Base-by-base conservation (phyloP, 1,139 yeast species). In the Candida tropicalis region DNA sequence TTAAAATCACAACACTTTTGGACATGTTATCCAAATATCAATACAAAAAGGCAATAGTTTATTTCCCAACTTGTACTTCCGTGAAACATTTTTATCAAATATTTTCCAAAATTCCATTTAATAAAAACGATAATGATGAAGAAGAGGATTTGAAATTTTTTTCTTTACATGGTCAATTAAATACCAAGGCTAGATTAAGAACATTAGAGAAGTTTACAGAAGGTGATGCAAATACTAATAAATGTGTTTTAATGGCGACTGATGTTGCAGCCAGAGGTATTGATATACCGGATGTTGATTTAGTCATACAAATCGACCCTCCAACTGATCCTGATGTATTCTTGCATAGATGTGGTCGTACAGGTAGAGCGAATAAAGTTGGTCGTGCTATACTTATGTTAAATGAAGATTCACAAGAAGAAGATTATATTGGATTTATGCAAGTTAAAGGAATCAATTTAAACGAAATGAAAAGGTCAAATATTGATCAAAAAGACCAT, bases 201-300 rank as follows among this genome's bases (percentile, higher is more conserved):
- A 86, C 96, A 0, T 66, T 90, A 35, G 72, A 73, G 16, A 70
- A 63, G 24, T 91, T 90, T 56, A 65, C 82, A 1, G 73, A 73
- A 5, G 72, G 72, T 5, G 76, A 70, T 40, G 56, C 66, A 1
- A 54, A 65, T 26, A 56, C 70, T 18, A 57, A 63, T 4, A 82
- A 81, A 50, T 71, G 82, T n/a, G 79, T 90, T 0, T 63, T 91
- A 17, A 68, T 91, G 66, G 84, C 93, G 4, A 86, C 95, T 0
- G 95, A 86, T 68, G 91, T 86, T 18, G 97, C 97, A 1, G 96
- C 97, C 0, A 75, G 98, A 62, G 98, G 98, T 34, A 80, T 91
- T 25, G 98, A 91, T 68, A 82, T 90, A 25, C 96, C 96, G 1
- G 93, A 89, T 46, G 97, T 90, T 12, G 97, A 91, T 57, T 66